Conservation (phyloP, 345 rosid species). For the Anacardium occidentale region DNA sequence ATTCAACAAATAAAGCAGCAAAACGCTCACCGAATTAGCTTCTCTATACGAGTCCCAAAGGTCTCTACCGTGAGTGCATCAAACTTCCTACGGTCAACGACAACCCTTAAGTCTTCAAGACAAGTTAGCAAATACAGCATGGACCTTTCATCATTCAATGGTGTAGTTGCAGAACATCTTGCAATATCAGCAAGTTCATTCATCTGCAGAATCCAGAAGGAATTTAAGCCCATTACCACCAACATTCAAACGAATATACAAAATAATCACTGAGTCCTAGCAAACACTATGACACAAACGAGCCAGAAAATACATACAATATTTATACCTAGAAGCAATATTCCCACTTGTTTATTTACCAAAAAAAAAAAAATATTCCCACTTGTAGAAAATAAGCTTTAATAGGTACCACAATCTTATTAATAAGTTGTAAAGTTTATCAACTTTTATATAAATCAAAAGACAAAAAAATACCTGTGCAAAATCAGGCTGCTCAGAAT, state of each 20-base stretch:
- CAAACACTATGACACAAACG: background rate
- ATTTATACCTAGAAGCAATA: background rate
- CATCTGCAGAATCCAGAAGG: constrained; percentile 57
- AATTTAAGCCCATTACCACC: constrained; percentile 20
- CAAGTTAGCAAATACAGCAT: constrained; percentile 66
- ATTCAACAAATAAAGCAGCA: constrained; percentile 20
- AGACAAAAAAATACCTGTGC: constrained; percentile 62
- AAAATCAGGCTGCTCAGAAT: constrained; percentile 76
- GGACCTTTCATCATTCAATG: constrained; percentile 73
- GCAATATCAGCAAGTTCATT: constrained; percentile 98
- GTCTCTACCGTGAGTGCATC: constrained; percentile 96
- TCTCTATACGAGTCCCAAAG: constrained; percentile 93
- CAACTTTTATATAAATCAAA: background rate
- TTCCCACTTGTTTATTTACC: background rate
- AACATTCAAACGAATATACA: constrained; percentile 9
- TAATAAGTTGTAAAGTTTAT: background rate
- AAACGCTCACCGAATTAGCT: constrained; percentile 67
- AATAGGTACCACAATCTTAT: background rate
- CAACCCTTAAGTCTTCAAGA: constrained; percentile 80
- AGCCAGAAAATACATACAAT: constrained; percentile 9
- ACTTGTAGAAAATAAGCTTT: background rate
- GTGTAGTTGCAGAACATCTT: constrained; percentile 80
- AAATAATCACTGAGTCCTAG: background rate
- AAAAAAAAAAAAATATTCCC: too few relatives aligned
- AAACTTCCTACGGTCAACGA: constrained; percentile 82